These are phyloP conservation scores for Thraustochytrium striatum DNA, from an alignment of 352 stramenopile genomes.

Conservation along the genomic window DNA sequence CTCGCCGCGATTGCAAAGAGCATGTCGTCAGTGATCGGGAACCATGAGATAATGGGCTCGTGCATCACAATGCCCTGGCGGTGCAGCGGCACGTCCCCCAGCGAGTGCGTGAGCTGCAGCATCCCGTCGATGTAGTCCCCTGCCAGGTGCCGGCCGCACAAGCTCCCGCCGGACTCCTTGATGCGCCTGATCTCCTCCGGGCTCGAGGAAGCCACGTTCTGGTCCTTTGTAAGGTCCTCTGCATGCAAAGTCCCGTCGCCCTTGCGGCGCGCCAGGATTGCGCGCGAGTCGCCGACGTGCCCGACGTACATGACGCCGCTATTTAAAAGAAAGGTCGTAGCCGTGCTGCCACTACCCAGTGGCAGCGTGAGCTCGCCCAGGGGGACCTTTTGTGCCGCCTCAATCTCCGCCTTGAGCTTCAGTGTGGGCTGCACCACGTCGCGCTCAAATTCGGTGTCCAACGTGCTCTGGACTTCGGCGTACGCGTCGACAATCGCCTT, in stretches of 20 bases:
- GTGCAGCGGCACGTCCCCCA: slow-evolving; percentile 43
- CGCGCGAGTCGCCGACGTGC: slow-evolving; percentile 80
- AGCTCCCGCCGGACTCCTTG: slow-evolving; percentile 3
- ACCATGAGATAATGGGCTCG: background rate
- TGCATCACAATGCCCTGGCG: slow-evolving; percentile 41
- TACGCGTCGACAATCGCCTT: background rate
- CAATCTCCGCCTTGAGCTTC: slow-evolving; percentile 38
- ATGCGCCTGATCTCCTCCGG: background rate
- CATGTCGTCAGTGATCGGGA: slow-evolving; percentile 10
- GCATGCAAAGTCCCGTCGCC: slow-evolving; percentile 55
- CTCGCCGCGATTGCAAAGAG: slow-evolving; percentile 5
- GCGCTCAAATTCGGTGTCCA: background rate
- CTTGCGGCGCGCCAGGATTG: slow-evolving; percentile 69
- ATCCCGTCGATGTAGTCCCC: slow-evolving; percentile 41
- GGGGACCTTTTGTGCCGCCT: background rate
- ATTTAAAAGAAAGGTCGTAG: slow-evolving; percentile 47
- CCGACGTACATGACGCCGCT: slow-evolving; percentile 66
- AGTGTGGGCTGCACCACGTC: slow-evolving; percentile 11
- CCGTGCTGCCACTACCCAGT: slow-evolving; percentile 22
- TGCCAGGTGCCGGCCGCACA: slow-evolving; percentile 18
- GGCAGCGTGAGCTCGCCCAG: slow-evolving; percentile 16
- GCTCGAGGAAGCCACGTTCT: slow-evolving; percentile 58
- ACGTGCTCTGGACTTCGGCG: background rate
- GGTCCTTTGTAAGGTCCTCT: slow-evolving; percentile 72
- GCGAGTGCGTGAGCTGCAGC: slow-evolving; percentile 36